Conservation (phyloP, 768 basidiomycete genomes). For the Tricholoma sp. region DNA sequence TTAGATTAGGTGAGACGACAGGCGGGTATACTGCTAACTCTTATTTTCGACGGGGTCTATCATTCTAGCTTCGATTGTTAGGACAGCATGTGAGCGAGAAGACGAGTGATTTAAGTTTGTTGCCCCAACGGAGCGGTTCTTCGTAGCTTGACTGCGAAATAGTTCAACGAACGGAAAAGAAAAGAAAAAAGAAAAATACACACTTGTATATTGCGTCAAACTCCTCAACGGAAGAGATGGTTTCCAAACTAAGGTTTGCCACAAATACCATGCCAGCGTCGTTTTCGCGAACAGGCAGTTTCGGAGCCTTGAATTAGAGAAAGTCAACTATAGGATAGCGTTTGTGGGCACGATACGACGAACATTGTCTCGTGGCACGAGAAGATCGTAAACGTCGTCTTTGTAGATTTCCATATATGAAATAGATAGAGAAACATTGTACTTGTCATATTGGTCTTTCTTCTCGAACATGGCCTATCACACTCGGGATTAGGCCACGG, state of each 20-base stretch:
- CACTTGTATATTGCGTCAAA: constrained; percentile 46
- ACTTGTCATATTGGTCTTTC: constrained; percentile 32
- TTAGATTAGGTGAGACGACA: constrained; percentile 2
- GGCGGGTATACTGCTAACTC: constrained; percentile 32
- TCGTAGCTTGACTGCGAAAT: constrained; percentile 53
- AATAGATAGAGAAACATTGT: constrained; percentile 45
- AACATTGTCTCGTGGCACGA: constrained; percentile 67
- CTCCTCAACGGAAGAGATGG: constrained; percentile 36
- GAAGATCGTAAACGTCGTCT: constrained; percentile 85
- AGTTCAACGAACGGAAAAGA: background rate
- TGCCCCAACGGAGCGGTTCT: constrained; percentile 77
- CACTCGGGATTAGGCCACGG: background rate
- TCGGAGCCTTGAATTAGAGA: constrained; percentile 33
- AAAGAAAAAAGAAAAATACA: constrained; percentile 3
- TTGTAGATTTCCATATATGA: constrained; percentile 92
- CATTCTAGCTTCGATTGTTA: constrained; percentile 68
- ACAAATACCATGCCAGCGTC: constrained; percentile 50
- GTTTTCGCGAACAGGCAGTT: constrained; percentile 51
- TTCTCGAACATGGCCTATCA: constrained; percentile 54
- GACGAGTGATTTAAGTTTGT: constrained; percentile 82
- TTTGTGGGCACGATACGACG: constrained; percentile 16
- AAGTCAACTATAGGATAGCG: background rate
- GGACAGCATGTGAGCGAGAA: constrained; percentile 84
- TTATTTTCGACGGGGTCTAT: constrained; percentile 46
- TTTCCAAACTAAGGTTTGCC: constrained; percentile 41